Evolutionary conservation across 169 alveolate species (phyloP).

Genomic region (Plasmodium gallinaceum): DNA sequence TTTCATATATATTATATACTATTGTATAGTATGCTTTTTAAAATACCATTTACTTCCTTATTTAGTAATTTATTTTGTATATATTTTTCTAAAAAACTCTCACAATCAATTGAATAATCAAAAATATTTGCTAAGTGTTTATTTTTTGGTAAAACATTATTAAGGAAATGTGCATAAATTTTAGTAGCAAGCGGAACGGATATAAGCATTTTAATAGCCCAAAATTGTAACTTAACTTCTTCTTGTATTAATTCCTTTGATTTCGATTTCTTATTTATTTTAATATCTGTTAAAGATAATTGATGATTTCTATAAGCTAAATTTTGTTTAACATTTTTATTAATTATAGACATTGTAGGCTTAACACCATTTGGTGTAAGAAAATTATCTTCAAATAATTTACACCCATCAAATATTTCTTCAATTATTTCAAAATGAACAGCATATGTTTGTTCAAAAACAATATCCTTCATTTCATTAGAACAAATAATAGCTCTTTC

Average conservation of each 20-base stretch:
- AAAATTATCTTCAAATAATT: conserved; percentile 87
- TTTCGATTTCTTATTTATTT: conserved; percentile 83
- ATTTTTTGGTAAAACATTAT: conserved; percentile 81
- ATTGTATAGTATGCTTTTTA: not conserved
- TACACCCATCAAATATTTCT: conserved; percentile 89
- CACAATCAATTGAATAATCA: conserved; percentile 76
- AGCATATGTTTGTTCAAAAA: conserved; percentile 92
- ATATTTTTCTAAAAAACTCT: conserved; percentile 77
- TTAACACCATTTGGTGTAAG: conserved; percentile 82
- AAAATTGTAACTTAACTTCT: conserved; percentile 90
- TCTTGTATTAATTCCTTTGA: conserved; percentile 85
- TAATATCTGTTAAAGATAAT: conserved; percentile 83
- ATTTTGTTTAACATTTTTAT: conserved; percentile 82
- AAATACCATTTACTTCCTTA: conserved; percentile 56
- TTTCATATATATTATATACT: not conserved
- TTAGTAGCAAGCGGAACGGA: conserved; percentile 89
- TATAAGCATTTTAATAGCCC: conserved; percentile 91
- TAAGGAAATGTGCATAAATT: conserved; percentile 88
- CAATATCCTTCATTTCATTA: conserved; percentile 88
- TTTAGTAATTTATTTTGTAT: conserved; percentile 78
- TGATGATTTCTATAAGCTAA: conserved; percentile 84
- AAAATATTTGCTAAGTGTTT: conserved; percentile 80
- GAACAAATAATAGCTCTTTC: conserved; percentile 90
- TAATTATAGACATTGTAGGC: conserved; percentile 83
- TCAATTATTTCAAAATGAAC: conserved; percentile 90